Base-by-base conservation (phyloP, 1,284 basidiomycete species). In the Ceratobasidium sp. region DNA sequence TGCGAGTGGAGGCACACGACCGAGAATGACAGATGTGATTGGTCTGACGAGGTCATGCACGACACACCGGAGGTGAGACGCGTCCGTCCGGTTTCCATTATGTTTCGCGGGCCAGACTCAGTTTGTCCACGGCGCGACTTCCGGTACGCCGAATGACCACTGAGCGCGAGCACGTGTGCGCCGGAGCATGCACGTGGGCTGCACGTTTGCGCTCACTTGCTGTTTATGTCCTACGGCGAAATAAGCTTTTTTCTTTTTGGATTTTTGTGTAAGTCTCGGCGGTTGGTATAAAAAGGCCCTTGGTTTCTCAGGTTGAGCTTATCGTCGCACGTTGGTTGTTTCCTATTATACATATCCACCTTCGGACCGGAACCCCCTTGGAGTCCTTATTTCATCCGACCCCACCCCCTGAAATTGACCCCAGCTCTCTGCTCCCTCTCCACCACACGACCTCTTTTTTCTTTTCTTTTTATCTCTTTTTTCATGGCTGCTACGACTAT, bases 341-440 rank as follows among this genome's bases (percentile, higher is more conserved):
- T 12, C 16, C 18, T 12, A 16, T 32, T 32, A n/a, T 12, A 6
- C 32, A 34, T 32, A 62, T 46, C 46, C 8, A 32, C 36, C 14
- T 14, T 62, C 36, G 43, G 50, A 55, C 28, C 52, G 52, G 30
- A 5, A 5, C 50, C 23, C 52, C 50, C n/a, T n/a, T n/a, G 14
- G 34, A 21, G 46, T 10, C 46, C 34, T n/a, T 70, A 41, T 46
- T 58, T 57, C 41, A 70, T 70, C 41, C 10, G 18, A 50, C 48
- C 41, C 67, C 32, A 50, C 67, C 43, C 64, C 67, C 41, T 50
- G 28, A 50, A 59, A 53, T 26, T 52, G 3, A 80, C 90, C 16
- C 79, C 90, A 43, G 45, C 26, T 48, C 48, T 46, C 18, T 28
- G n/a, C 16, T 52, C 36, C 14, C 34, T 6, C 45, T 6, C 3